Percentiles rank a stretch among this genome's conserved stretches.
Evolutionary conservation across 2,329 filamentous ascomycete genomes (phyloP).

Genomic region (Colletotrichum chrysophilum): DNA sequence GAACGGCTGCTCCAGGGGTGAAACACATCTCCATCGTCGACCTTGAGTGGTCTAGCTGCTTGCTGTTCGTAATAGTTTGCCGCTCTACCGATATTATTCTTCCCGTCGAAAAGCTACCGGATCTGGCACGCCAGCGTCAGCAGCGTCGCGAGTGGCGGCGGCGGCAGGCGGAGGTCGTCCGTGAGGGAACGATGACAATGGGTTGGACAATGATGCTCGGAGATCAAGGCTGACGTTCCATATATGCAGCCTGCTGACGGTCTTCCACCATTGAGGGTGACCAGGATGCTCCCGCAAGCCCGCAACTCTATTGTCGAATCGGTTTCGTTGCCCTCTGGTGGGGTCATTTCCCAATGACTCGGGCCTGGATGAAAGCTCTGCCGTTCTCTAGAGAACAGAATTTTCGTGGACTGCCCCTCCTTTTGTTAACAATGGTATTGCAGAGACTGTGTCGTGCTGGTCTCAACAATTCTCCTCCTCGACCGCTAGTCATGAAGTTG

Average conservation of each 20-base stretch:
- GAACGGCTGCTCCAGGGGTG: neutral
- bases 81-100: neutral
- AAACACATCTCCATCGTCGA: slow-evolving; percentile 10
- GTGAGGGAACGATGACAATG: neutral
- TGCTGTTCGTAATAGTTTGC: neutral
- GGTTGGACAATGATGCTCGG: neutral
- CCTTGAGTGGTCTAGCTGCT: neutral
- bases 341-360: neutral
- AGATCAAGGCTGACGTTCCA: neutral
- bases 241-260: slow-evolving; percentile 14
- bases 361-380: neutral
- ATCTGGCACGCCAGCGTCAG: neutral
- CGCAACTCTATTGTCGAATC: neutral
- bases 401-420: neutral
- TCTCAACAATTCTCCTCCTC: neutral
- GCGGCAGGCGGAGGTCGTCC: neutral
- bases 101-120: neutral
- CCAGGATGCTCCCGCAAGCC: neutral
- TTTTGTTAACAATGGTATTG: neutral
- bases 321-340: neutral
- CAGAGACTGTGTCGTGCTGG: neutral
- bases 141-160: neutral
- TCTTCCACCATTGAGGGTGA: neutral
- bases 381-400: neutral
- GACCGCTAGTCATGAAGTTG: neutral